A percentile compares a stretch with the other conserved stretches of the same genome.
Conservation (phyloP, 2,329 filamentous ascomycete species). For the Cercospora brassicicola region DNA sequence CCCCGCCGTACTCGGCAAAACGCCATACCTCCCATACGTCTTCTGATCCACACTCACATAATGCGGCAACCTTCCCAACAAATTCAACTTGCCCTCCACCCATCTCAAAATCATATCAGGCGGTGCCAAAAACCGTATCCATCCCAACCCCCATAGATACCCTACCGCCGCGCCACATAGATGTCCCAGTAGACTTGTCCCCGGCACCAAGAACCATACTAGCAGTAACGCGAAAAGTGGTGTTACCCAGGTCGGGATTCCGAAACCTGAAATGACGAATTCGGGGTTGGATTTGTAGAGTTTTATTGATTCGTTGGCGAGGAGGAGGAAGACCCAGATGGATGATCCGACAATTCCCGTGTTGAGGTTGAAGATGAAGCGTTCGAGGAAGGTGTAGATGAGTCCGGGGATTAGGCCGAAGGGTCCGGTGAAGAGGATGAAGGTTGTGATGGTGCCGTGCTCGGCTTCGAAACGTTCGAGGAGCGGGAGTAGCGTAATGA, state of each 20-base stretch:
- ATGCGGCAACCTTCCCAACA: conserved; percentile 79
- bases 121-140: conserved; percentile 83
- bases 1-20: conserved; percentile 61
- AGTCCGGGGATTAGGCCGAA: conserved; percentile 67
- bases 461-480: conserved; percentile 92
- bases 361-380: conserved; percentile 68
- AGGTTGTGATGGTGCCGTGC: conserved; percentile 83
- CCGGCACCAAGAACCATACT: conserved; percentile 73
- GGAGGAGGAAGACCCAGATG: conserved; percentile 87
- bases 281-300: conserved; percentile 79
- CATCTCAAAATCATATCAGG: conserved; percentile 84
- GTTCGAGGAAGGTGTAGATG: conserved; percentile 77
- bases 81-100: conserved; percentile 83
- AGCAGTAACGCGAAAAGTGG: conserved; percentile 76
- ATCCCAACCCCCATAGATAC: conserved; percentile 84
- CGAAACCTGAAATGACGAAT: conserved; percentile 63
- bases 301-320: conserved; percentile 82
- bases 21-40: conserved; percentile 88
- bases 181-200: conserved; percentile 83
- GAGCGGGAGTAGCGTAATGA: conserved; percentile 78
- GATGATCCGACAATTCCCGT: conserved; percentile 79
- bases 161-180: conserved; percentile 79
- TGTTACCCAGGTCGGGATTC: conserved; percentile 89
- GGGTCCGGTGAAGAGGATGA: conserved; percentile 81
- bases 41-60: conserved; percentile 96